phyloP scores from a whole-genome alignment of 73 alveolate genomes.

The Paramecium pentaurelia region DNA sequence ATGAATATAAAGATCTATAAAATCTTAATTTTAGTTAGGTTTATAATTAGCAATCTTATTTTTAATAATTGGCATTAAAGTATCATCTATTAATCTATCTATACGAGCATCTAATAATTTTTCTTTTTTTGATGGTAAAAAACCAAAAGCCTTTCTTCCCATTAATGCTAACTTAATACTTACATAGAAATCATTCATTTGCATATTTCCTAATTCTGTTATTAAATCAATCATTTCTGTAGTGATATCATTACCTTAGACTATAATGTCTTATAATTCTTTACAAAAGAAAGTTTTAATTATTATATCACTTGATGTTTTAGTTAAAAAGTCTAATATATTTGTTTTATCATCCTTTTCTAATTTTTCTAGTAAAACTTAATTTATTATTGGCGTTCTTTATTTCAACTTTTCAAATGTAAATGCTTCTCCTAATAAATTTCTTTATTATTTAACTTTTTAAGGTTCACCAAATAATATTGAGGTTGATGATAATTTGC shows the following conservation, averaged over 20 bases:
- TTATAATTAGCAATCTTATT: not conserved
- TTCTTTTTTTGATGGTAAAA: not conserved
- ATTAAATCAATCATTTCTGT: not conserved
- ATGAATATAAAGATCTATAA: not conserved
- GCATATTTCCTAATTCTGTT: not conserved
- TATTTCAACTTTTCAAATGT: not conserved
- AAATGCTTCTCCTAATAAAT: not conserved
- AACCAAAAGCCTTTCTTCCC: not conserved
- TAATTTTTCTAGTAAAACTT: not conserved
- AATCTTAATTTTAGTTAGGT: not conserved
- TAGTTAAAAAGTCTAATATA: not conserved
- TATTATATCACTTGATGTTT: slow-evolving; percentile 7
- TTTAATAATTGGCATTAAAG: not conserved
- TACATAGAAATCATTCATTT: not conserved
- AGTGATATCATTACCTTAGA: not conserved
- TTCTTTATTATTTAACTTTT: not conserved
- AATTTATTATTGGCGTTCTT: not conserved
- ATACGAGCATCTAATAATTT: not conserved
- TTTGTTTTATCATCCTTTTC: not conserved
- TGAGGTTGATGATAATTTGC: not conserved
- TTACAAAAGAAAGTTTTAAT: not conserved
- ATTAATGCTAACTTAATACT: not conserved
- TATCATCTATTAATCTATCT: not conserved
- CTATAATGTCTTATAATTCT: not conserved
- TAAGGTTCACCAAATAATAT: not conserved